These are phyloP conservation scores for Eucalyptus lansdowneana DNA, from an alignment of 345 rosid genomes.

Conservation along the genomic window DNA sequence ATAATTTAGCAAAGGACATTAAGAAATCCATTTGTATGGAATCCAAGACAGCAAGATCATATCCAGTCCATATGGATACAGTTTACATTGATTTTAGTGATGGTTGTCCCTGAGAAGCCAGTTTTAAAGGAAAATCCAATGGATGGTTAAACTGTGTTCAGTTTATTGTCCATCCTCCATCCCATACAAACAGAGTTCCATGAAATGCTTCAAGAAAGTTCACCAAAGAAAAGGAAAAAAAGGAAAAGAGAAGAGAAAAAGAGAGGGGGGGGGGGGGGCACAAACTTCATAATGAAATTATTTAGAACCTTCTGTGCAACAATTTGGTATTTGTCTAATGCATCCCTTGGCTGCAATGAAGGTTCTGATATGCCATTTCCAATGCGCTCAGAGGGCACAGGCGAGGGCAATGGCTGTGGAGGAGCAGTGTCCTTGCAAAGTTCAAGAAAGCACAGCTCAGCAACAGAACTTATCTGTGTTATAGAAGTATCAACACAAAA, in stretches of 20 bases:
- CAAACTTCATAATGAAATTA: not conserved
- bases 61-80: not conserved
- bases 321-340: constrained; percentile 80
- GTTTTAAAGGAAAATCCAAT: not conserved
- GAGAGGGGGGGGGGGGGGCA: not conserved
- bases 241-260: too few species aligned
- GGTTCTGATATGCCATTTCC: constrained; percentile 52
- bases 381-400: constrained; percentile 46
- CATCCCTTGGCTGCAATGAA: constrained; percentile 76
- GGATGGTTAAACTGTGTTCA: not conserved
- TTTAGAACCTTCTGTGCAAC: constrained; percentile 67
- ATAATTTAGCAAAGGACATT: not conserved
- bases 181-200: not conserved
- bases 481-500: not conserved
- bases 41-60: not conserved
- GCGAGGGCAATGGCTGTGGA: constrained; percentile 33
- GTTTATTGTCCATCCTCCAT: not conserved
- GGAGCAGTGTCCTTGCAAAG: constrained; percentile 14
- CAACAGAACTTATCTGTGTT: not conserved
- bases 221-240: not conserved
- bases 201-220: not conserved
- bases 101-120: not conserved
- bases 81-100: not conserved
- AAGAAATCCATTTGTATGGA: not conserved
- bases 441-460: constrained; percentile 18